A percentile compares a stretch with the other conserved stretches of the same genome.
These are phyloP conservation scores for Chamaenerion angustifolium DNA, from an alignment of 345 rosid genomes.

Conservation along the genomic window DNA sequence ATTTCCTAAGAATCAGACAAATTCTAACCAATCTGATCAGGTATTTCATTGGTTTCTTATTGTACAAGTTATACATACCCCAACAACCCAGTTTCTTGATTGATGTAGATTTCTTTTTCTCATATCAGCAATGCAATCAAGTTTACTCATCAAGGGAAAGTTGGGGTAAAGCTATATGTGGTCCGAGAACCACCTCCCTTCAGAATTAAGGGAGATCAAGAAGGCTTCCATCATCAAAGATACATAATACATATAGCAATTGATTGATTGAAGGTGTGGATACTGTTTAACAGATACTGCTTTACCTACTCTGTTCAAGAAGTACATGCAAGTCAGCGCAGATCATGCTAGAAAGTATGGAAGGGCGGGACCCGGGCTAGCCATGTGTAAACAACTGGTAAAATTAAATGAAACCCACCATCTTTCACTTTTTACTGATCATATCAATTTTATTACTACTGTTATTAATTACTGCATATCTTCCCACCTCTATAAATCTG, in stretches of 20 bases:
- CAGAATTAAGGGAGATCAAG: conserved; percentile 11
- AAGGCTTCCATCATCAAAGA: conserved; percentile 21
- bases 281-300: conserved; percentile 53
- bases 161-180: conserved; percentile 63
- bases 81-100: too few relatives aligned
- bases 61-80: too few relatives aligned
- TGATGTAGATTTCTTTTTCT: too few relatives aligned
- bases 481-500: conserved; percentile 99
- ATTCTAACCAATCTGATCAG: conserved; percentile 93
- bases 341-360: conserved; percentile 96
- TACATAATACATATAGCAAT: background rate
- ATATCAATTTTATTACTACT: too few relatives aligned
- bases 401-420: background rate
- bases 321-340: conserved; percentile 91
- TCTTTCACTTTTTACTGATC: too few relatives aligned
- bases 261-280: too few relatives aligned
- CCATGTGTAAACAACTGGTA: conserved; percentile 96
- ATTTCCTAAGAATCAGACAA: conserved; percentile 88
- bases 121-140: conserved; percentile 89
- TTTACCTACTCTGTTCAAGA: conserved; percentile 67
- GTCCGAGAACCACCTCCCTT: conserved; percentile 44
- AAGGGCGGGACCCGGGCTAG: conserved; percentile 93
- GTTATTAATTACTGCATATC: too few relatives aligned
- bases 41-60: conserved; percentile 15
- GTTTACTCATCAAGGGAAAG: conserved; percentile 88